Conservation (phyloP, 2,329 filamentous ascomycete species). For the Sclerotinia minor region DNA sequence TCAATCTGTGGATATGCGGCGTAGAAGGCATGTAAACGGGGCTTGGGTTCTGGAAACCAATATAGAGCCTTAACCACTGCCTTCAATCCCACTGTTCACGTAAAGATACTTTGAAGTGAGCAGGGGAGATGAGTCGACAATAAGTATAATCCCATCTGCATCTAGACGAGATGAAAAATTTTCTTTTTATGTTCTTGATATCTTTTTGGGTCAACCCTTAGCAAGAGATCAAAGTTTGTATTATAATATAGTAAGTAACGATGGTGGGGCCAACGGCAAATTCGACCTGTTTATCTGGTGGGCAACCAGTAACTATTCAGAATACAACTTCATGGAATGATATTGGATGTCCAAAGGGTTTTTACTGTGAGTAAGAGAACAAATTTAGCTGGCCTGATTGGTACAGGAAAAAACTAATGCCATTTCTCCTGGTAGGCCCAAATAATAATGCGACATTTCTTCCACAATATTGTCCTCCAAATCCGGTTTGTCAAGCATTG, state of each 20-base stretch:
- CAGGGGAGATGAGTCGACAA: not conserved
- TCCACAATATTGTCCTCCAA: slow-evolving; percentile 37
- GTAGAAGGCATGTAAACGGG: slow-evolving; percentile 5
- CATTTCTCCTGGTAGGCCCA: slow-evolving; percentile 9
- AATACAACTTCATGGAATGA: slow-evolving; percentile 17
- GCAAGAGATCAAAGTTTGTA: not conserved
- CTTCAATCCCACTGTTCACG: slow-evolving; percentile 19
- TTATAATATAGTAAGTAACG: not conserved
- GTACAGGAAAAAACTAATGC: not conserved
- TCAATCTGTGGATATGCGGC: slow-evolving; percentile 10
- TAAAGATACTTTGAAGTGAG: slow-evolving; percentile 14
- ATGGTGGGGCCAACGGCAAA: slow-evolving; percentile 11
- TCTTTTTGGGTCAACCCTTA: not conserved
- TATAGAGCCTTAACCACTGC: not conserved
- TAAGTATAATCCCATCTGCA: not conserved
- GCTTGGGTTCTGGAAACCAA: slow-evolving; percentile 6
- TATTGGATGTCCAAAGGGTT: slow-evolving; percentile 16
- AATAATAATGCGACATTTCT: slow-evolving; percentile 24
- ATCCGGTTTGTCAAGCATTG: slow-evolving; percentile 27
- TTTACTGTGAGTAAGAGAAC: slow-evolving; percentile 19
- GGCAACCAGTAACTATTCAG: slow-evolving; percentile 18
- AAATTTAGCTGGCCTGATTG: not conserved
- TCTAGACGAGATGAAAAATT: not conserved
- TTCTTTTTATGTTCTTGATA: not conserved
- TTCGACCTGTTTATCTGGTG: slow-evolving; percentile 21